Evolutionary conservation across 1,284 basidiomycete genomes (phyloP).

Genomic region (Trichosporon sp.): DNA sequence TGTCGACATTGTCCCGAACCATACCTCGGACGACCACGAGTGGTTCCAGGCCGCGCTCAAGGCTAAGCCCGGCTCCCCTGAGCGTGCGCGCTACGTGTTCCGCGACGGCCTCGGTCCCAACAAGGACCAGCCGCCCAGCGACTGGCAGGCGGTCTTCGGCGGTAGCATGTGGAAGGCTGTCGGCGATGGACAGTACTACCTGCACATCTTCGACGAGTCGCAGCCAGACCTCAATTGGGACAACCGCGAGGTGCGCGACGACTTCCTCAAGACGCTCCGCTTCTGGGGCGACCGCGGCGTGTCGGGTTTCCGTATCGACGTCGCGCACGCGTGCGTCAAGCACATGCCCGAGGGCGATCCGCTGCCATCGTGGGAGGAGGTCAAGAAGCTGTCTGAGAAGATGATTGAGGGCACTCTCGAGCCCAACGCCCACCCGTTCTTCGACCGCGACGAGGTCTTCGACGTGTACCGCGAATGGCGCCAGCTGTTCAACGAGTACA

Average conservation of each 20-base stretch:
- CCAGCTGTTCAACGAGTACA: constrained; percentile 40
- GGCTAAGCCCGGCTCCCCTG: constrained; percentile 51
- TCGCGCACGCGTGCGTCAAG: constrained; percentile 35
- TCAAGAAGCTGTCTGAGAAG: constrained; percentile 9
- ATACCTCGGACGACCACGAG: constrained; percentile 68
- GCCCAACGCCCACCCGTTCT: constrained; percentile 25
- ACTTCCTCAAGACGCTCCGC: constrained; percentile 61
- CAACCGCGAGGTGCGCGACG: constrained; percentile 58
- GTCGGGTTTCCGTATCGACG: constrained; percentile 60
- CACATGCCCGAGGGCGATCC: constrained; percentile 6
- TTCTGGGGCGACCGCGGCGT: constrained; percentile 71
- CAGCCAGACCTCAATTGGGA: constrained; percentile 80
- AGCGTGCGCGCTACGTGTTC: constrained; percentile 70
- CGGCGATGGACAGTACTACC: constrained; percentile 62
- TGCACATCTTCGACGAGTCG: constrained; percentile 63
- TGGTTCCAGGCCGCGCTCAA: constrained; percentile 65
- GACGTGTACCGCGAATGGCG: constrained; percentile 40
- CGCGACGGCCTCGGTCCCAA: constrained; percentile 51
- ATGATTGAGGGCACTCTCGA: constrained; percentile 21
- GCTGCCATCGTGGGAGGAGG: constrained; percentile 13
- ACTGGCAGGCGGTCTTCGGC: constrained; percentile 66
- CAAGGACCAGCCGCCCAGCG: constrained; percentile 61
- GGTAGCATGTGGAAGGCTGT: constrained; percentile 71
- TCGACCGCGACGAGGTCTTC: constrained; percentile 36
- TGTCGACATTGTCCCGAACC: constrained; percentile 78